A percentile compares a stretch with the other conserved stretches of the same genome.
Evolutionary conservation across 192 early-diverging fungal species (phyloP).

Genomic region (Allomyces macrogynus): DNA sequence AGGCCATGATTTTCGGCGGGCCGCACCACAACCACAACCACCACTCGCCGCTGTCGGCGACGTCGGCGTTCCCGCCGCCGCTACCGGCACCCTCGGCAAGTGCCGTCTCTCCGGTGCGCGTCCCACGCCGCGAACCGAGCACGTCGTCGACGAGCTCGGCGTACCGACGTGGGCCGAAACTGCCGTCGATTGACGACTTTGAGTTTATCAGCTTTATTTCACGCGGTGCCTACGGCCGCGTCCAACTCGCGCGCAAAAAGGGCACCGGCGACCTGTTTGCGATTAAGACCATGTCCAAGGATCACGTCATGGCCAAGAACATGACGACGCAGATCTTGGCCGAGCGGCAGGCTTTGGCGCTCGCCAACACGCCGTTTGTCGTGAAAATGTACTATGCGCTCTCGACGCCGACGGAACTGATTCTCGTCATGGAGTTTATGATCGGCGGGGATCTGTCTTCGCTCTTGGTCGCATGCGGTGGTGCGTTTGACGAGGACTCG

Average conservation of each 20-base stretch:
- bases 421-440: conserved; percentile 79
- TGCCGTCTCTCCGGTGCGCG: too few species aligned
- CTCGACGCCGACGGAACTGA: conserved; percentile 67
- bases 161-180: conserved; percentile 20
- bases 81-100: too few species aligned
- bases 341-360: conserved; percentile 61
- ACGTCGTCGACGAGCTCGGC: too few species aligned
- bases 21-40: too few species aligned
- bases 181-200: conserved; percentile 79
- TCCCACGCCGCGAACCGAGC: too few species aligned
- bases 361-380: conserved; percentile 67
- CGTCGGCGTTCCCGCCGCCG: too few species aligned
- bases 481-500: conserved; percentile 57
- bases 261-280: conserved; percentile 76
- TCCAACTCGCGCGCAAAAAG: conserved; percentile 67
- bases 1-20: too few species aligned
- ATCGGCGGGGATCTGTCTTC: conserved; percentile 76
- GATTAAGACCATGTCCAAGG: conserved; percentile 80
- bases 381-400: conserved; percentile 88
- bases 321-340: conserved; percentile 84
- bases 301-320: conserved; percentile 86
- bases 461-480: conserved; percentile 40
- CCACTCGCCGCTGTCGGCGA: too few species aligned
- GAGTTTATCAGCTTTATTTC: conserved; percentile 87
- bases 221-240: conserved; percentile 84